Evolutionary conservation across 371 early-diverging fungal genomes (phyloP), one percentile per base, ranked within the genome.

Genomic region (Syncephalis fuscata): DNA sequence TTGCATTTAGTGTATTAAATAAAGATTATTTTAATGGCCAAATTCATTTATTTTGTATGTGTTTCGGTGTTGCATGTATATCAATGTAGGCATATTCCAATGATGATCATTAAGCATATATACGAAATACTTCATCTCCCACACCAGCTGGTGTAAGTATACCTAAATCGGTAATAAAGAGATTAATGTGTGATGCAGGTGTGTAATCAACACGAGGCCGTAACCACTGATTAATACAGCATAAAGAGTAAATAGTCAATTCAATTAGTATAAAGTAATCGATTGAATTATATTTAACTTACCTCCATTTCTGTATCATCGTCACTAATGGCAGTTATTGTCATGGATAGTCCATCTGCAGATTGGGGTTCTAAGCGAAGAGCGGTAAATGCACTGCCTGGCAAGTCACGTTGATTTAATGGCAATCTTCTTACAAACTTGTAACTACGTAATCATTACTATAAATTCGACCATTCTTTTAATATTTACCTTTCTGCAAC

Each of bases 371-470:
- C 68, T 61, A 81, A 76, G 21, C 77, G 63, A n/a, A 81, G 62
- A 27, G 76, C 67, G 52, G 76, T 76, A 20, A 76, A 70, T 23
- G 76, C 61, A 48, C 76, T 65, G 10, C 82, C 70, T 9, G 84
- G 84, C 45, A 92, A 68, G 54, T 83, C 81, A 50, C 82, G 74
- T 62, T 96, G 83, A 64, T 82, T 77, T 62, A 96, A 66, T 48
- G 89, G 83, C 60, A 83, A 79, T 52, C 88, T 60, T 61, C 92
- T 80, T 52, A 92, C 89, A 67, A 97, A 95, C 65, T 97, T 97
- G 68, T 85, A 93, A 60, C 91, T 85, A 51, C 21, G 26, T 46
- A n/a, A 37, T 22, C n/a, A 54, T 50, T 54, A 50, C 9, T 32
- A 45, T 2, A 3, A 24, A 17, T 23, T 38, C 22, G 15, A 16